These are phyloP conservation scores for Diaporthe australafricana DNA, from an alignment of 2,329 filamentous ascomycete species.

Conservation along the genomic window DNA sequence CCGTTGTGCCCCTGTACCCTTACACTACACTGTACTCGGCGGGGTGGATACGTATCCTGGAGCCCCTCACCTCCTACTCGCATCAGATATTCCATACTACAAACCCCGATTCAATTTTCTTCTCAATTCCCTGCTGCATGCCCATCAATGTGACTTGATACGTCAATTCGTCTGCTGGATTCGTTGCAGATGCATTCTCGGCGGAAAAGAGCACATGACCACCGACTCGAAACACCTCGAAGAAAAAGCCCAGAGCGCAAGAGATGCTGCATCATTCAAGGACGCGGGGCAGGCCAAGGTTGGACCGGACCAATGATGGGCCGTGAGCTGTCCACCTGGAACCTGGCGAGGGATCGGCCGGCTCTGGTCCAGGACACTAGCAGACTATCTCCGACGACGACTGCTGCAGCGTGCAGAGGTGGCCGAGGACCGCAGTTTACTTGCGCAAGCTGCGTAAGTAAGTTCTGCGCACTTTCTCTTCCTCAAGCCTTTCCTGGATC, in stretches of 20 bases:
- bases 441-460: neutral
- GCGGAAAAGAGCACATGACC: neutral
- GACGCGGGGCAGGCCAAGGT: constrained; percentile 8
- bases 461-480: too few species aligned
- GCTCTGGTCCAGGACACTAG: neutral
- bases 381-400: constrained; percentile 2
- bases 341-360: constrained; percentile 17
- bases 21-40: too few species aligned
- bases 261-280: neutral
- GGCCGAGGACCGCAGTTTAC: neutral
- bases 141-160: neutral
- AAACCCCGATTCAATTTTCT: neutral
- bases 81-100: neutral
- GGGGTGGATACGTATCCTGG: neutral
- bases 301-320: constrained; percentile 3
- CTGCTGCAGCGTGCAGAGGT: neutral
- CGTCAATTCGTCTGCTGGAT: neutral
- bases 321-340: constrained; percentile 20
- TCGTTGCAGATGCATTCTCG: neutral
- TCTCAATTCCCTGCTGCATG: neutral
- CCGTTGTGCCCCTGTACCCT: neutral
- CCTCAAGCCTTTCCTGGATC: too few species aligned
- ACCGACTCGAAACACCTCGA: neutral
- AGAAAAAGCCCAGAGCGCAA: neutral
- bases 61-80: neutral